phyloP scores from a whole-genome alignment of 805 yeast species.

The Ogataea saltuana region DNA sequence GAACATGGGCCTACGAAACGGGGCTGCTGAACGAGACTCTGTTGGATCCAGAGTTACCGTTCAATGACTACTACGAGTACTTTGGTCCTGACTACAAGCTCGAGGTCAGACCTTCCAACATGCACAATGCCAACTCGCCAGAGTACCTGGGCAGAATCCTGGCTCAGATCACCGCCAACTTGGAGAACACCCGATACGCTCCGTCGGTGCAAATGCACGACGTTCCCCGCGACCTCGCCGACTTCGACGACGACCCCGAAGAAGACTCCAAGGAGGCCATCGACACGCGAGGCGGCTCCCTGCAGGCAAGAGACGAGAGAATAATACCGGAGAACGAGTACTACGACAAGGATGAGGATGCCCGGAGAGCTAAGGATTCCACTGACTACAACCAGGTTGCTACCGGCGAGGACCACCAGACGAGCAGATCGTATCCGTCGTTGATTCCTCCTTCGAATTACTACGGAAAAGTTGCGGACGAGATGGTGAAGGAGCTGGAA shows the following conservation, averaged over 20 bases:
- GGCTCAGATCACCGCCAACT: constrained; percentile 70
- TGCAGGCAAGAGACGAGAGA: constrained; percentile 74
- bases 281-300: constrained; percentile 91
- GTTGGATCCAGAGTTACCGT: constrained; percentile 77
- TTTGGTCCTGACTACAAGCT: constrained; percentile 96
- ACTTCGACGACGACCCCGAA: constrained; percentile 73
- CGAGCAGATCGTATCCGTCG: constrained; percentile 9
- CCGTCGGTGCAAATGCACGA: constrained; percentile 95
- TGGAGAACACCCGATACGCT: constrained; percentile 90
- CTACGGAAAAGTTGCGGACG: constrained; percentile 31
- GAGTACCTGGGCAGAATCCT: constrained; percentile 86
- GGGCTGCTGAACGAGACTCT: constrained; percentile 81
- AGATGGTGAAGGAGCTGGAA: constrained; percentile 31
- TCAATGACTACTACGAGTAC: constrained; percentile 95
- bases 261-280: constrained; percentile 79
- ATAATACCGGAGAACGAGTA: constrained; percentile 76
- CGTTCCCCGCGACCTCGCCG: constrained; percentile 88
- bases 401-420: neutral
- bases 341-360: constrained; percentile 63
- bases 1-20: constrained; percentile 94
- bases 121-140: constrained; percentile 94
- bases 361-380: constrained; percentile 27
- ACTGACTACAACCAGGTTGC: constrained; percentile 19
- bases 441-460: constrained; percentile 27
- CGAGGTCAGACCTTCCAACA: constrained; percentile 92